Evolutionary conservation across 2,329 filamentous ascomycete genomes (phyloP).

Genomic region (Exophiala calicioides): DNA sequence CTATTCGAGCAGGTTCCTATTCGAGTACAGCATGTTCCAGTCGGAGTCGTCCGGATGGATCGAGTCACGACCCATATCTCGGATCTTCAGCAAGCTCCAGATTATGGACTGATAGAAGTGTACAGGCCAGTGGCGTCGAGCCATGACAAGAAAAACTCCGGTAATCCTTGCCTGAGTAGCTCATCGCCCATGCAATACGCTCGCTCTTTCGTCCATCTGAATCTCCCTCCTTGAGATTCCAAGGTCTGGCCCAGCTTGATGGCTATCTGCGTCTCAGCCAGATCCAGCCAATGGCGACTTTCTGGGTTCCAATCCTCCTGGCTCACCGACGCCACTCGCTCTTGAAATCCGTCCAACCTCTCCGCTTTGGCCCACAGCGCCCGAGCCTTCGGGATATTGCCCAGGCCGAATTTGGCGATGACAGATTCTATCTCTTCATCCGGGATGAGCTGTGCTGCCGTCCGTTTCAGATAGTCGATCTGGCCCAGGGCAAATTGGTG

Average conservation of each 20-base stretch:
- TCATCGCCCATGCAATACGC: slow-evolving; percentile 5
- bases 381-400: neutral
- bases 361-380: slow-evolving; percentile 1
- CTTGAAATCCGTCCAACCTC: neutral
- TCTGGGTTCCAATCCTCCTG: neutral
- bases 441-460: slow-evolving; percentile 5
- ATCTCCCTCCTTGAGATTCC: slow-evolving; percentile 6
- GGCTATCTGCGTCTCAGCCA: neutral
- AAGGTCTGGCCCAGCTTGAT: slow-evolving; percentile 2
- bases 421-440: neutral
- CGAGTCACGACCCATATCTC: too few species aligned
- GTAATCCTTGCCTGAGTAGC: slow-evolving; percentile 4
- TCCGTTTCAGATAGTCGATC: slow-evolving; percentile 7
- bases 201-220: slow-evolving; percentile 5
- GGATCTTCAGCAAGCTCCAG: too few species aligned
- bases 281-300: slow-evolving; percentile 1
- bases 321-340: slow-evolving; percentile 1
- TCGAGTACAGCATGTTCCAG: too few species aligned
- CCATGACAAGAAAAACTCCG: slow-evolving; percentile 5
- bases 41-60: too few species aligned
- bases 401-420: neutral
- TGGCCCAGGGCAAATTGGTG: slow-evolving; percentile 10
- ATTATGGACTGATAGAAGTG: too few species aligned
- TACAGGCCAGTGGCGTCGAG: slow-evolving; percentile 2
- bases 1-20: too few species aligned